Evolutionary conservation across 2,329 filamentous ascomycete genomes (phyloP).

Genomic region (Fusarium tjaetaba): DNA sequence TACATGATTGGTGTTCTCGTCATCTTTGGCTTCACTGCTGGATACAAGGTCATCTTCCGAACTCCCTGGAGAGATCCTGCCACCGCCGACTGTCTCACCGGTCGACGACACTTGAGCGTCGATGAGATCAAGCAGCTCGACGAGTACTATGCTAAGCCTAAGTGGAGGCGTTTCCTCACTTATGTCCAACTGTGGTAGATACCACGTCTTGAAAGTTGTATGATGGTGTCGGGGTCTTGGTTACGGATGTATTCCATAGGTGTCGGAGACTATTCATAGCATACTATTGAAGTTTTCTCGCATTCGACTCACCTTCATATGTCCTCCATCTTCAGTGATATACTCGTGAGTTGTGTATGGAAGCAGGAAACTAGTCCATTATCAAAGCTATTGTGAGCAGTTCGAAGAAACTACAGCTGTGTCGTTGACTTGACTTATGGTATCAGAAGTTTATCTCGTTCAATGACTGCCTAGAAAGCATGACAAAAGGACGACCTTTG

Average conservation of each 20-base stretch:
- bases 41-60: constrained; percentile 30
- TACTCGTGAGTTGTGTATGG: too few relatives aligned
- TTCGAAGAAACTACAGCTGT: neutral
- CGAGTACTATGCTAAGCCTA: constrained; percentile 19
- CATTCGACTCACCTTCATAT: neutral
- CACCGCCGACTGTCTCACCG: constrained; percentile 31
- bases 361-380: neutral
- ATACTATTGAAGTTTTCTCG: too few relatives aligned
- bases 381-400: neutral
- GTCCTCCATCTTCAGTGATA: too few relatives aligned
- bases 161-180: constrained; percentile 35
- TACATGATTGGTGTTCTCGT: constrained; percentile 16
- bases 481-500: neutral
- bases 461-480: neutral
- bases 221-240: neutral
- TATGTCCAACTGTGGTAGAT: constrained; percentile 33
- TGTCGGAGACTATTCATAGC: neutral
- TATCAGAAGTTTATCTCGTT: fast-evolving
- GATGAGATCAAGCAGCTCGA: constrained; percentile 35
- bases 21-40: constrained; percentile 32
- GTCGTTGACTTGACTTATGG: too few relatives aligned
- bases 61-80: constrained; percentile 33
- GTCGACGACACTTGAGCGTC: constrained; percentile 12
- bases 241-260: neutral
- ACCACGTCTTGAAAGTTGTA: neutral